These are phyloP conservation scores for Cairneyella variabilis DNA, from an alignment of 495 filamentous ascomycete genomes.

Conservation along the genomic window DNA sequence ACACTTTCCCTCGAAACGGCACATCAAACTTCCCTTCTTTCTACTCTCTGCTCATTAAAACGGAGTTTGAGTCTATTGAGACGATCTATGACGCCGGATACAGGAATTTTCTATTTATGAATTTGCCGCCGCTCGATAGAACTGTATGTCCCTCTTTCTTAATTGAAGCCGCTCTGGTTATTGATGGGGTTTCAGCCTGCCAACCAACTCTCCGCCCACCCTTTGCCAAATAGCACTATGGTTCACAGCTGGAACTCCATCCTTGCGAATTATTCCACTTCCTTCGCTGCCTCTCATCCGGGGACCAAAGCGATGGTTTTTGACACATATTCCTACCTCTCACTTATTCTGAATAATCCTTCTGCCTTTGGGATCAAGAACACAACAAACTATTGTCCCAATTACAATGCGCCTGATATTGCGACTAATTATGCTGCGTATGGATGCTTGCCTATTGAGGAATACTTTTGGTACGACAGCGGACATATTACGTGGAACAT, in stretches of 20 bases:
- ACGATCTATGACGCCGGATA: constrained; percentile 38
- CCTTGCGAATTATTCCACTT: neutral
- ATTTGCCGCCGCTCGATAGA: constrained; percentile 45
- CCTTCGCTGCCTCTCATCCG: constrained; percentile 7
- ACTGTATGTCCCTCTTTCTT: constrained; percentile 25
- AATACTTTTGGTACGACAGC: constrained; percentile 51
- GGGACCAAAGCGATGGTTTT: constrained; percentile 37
- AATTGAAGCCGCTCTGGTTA: no score
- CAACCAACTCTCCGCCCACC: constrained; percentile 29
- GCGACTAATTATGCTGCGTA: constrained; percentile 37
- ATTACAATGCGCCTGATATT: constrained; percentile 47
- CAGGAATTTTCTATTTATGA: constrained; percentile 43
- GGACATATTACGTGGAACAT: constrained; percentile 46
- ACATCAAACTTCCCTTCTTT: constrained; percentile 31
- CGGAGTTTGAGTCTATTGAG: constrained; percentile 35
- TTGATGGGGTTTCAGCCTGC: constrained; percentile 23
- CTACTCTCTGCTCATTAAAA: constrained; percentile 29
- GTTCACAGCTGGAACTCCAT: constrained; percentile 5
- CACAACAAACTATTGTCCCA: constrained; percentile 45
- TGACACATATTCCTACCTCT: constrained; percentile 41
- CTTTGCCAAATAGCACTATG: constrained; percentile 41
- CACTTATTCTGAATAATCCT: constrained; percentile 40
- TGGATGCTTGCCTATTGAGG: constrained; percentile 42
- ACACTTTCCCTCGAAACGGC: constrained; percentile 20
- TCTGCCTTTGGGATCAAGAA: constrained; percentile 41